Evolutionary conservation across 2,329 filamentous ascomycete species (phyloP).

Genomic region (Zasmidium citrigriseum): DNA sequence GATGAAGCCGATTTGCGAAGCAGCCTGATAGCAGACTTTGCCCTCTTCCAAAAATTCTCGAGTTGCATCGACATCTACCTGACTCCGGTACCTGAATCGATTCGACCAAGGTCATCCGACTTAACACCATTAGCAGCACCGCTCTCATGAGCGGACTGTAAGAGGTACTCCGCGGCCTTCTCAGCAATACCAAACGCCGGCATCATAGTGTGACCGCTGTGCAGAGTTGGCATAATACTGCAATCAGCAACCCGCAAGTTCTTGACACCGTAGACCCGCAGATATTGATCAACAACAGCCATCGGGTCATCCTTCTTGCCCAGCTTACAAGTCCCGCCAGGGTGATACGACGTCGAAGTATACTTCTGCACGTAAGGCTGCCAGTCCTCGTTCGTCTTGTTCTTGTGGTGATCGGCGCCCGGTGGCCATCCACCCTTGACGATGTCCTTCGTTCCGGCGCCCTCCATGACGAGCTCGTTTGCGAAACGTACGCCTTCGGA

Average conservation of each 20-base stretch:
- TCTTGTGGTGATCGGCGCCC: conserved; percentile 53
- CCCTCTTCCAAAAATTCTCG: too few species aligned
- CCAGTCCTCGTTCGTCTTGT: conserved; percentile 60
- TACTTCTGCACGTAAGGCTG: conserved; percentile 57
- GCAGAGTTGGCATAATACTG: conserved; percentile 54
- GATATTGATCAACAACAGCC: conserved; percentile 56
- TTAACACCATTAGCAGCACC: not conserved
- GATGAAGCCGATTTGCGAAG: too few species aligned
- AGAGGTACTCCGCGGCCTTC: conserved; percentile 41
- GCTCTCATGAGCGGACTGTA: conserved; percentile 3
- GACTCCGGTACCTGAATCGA: too few species aligned
- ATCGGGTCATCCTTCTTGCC: conserved; percentile 49
- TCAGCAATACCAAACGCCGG: conserved; percentile 60
- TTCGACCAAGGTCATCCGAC: not conserved
- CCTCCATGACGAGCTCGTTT: conserved; percentile 62
- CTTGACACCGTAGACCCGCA: conserved; percentile 55
- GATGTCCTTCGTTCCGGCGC: conserved; percentile 58
- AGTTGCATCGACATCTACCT: too few species aligned
- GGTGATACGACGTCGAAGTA: conserved; percentile 51
- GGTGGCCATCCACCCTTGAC: conserved; percentile 62
- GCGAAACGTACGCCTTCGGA: conserved; percentile 60
- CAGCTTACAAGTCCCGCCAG: conserved; percentile 60
- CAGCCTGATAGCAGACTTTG: too few species aligned
- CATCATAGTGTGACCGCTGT: conserved; percentile 59
- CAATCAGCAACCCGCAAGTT: conserved; percentile 57